Base-by-base conservation (phyloP, 371 early-diverging fungal genomes). In the Syncephalis plumigaleata region DNA sequence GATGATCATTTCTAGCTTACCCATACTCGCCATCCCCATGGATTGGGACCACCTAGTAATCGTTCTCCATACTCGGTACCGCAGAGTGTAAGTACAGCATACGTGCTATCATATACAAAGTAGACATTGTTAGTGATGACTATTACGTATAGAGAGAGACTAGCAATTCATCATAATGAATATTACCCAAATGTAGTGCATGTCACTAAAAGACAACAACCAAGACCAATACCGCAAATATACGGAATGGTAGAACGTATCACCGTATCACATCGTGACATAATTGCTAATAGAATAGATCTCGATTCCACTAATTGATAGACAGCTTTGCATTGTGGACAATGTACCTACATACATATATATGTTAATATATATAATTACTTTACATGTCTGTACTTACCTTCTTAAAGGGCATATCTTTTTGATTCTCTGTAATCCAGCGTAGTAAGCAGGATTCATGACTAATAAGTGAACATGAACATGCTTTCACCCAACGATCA, bases 401-500 rank as follows among this genome's bases (percentile, higher is more conserved):
- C 63, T 72, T 70, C 43, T 66, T 74, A 46, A 43, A 60, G 38
- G 66, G 70, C 24, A 65, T 63, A 42, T 56, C 72, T 26, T 71
- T 69, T 48, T 81, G 78, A 36, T 70, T 79, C 57, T 81, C 81
- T 15, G 71, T 62, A 46, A 84, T 75, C 84, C 84, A 84, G 54
- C 75, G 71, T 9, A 84, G 60, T 45, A 84, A 60, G 53, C 84
- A 84, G 47, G 73, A 65, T 48, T 81, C 78, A 46, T 84, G 84
- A 26, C 75, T 68, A 18, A 77, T 67, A 9, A 84, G 56, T 11
- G 82, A 74, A 50, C 84, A 84, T 42, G 61, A 64, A 40, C 84
- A 84, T n/a, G 84, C 77, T 37, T 73, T 71, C 13, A 77, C 70
- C 84, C 84, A 84, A 37, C 58, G 52, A 22, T 58, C 73, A 52